Conservation (phyloP, 257 asterid species). For the Solanum gandarillasii region DNA sequence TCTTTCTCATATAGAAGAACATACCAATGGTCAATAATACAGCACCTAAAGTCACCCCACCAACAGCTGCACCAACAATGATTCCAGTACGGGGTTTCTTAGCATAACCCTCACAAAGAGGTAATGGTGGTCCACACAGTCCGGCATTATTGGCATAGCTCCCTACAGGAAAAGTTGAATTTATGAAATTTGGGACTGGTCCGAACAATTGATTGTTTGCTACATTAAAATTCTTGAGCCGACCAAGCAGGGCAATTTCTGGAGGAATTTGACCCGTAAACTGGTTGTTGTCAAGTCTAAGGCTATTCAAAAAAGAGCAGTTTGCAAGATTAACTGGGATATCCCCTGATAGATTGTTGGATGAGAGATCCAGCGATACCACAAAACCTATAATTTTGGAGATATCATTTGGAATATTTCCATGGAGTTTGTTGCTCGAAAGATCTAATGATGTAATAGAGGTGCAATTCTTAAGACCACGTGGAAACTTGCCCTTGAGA, state of each 20-base stretch:
- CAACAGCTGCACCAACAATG: slow-evolving; percentile 30
- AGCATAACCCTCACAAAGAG: slow-evolving; percentile 13
- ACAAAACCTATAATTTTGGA: slow-evolving; percentile 23
- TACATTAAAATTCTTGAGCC: slow-evolving; percentile 24
- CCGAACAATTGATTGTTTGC: slow-evolving; percentile 21
- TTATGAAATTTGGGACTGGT: slow-evolving; percentile 17
- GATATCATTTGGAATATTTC: slow-evolving; percentile 46
- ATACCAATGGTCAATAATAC: slow-evolving; percentile 1
- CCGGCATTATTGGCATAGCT: slow-evolving; percentile 47
- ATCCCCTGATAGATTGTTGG: slow-evolving; percentile 50
- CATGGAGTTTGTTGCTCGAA: slow-evolving; percentile 47
- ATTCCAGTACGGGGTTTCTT: slow-evolving; percentile 15
- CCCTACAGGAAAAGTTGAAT: neutral
- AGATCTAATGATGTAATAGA: slow-evolving; percentile 75
- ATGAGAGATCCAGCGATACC: slow-evolving; percentile 63
- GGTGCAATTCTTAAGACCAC: slow-evolving; percentile 37
- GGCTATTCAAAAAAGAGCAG: slow-evolving; percentile 39
- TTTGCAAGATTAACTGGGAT: slow-evolving; percentile 50
- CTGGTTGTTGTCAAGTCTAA: slow-evolving; percentile 52
- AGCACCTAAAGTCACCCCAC: slow-evolving; percentile 28
- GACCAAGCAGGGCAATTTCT: slow-evolving; percentile 15
- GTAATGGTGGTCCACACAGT: slow-evolving; percentile 44
- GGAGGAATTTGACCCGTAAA: slow-evolving; percentile 27
- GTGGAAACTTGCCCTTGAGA: slow-evolving; percentile 70
- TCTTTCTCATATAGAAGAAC: slow-evolving; percentile 22